These are phyloP conservation scores for Cynara cardunculus DNA, from an alignment of 129 eudicot species.

Conservation along the genomic window DNA sequence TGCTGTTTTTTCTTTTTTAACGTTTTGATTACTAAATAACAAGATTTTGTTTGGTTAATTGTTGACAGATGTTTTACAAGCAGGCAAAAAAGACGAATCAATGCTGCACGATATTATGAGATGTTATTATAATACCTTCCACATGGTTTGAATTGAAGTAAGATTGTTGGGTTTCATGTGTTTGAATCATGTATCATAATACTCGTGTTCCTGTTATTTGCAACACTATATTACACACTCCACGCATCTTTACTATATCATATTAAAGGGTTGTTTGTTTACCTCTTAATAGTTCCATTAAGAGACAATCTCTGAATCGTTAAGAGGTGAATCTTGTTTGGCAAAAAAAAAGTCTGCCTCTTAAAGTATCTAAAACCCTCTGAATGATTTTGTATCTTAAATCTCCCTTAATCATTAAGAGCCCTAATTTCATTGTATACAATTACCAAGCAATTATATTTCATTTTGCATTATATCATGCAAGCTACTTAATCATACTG, in stretches of 20 bases:
- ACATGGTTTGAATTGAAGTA: background rate
- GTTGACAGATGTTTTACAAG: slow-evolving; percentile 90
- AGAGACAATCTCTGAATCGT: too few relatives aligned
- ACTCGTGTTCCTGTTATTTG: slow-evolving; percentile 15
- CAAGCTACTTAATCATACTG: too few relatives aligned
- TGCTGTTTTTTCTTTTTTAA: background rate
- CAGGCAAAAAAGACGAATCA: slow-evolving; percentile 92
- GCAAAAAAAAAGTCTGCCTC: too few relatives aligned
- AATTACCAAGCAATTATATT: too few relatives aligned
- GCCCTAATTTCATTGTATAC: too few relatives aligned
- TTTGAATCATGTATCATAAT: slow-evolving; percentile 13
- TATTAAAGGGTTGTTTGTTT: too few relatives aligned
- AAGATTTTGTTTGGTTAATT: background rate
- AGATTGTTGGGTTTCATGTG: slow-evolving; percentile 2
- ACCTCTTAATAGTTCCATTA: too few relatives aligned
- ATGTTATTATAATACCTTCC: background rate
- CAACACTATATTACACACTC: background rate
- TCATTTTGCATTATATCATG: too few relatives aligned
- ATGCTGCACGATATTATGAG: slow-evolving; percentile 78
- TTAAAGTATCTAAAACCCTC: too few relatives aligned
- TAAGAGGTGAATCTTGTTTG: too few relatives aligned
- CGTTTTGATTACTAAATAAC: background rate
- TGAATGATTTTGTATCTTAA: too few relatives aligned
- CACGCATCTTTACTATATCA: background rate
- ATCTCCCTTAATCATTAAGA: too few relatives aligned